Evolutionary conservation across 352 stramenopile genomes (phyloP).

Genomic region (Phytophthora brassicae): DNA sequence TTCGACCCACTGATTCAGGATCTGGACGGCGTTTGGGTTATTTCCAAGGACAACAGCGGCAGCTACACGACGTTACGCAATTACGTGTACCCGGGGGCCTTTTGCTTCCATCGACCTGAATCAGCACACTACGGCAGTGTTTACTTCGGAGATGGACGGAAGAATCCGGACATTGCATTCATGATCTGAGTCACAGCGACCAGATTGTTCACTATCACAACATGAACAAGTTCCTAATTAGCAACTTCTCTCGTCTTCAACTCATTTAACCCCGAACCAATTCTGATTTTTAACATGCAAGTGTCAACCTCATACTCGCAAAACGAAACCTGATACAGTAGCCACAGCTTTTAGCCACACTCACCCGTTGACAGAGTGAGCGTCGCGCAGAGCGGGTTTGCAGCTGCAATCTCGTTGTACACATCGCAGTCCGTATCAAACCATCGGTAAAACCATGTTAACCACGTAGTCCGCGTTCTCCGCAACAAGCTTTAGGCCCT

Average conservation of each 20-base stretch:
- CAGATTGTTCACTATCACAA: no score
- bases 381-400: conserved; percentile 16
- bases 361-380: conserved; percentile 22
- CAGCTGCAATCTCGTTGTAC: conserved; percentile 22
- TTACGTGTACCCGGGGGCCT: conserved; percentile 60
- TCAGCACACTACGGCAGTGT: conserved; percentile 56
- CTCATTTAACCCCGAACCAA: no score
- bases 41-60: conserved; percentile 70
- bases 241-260: no score
- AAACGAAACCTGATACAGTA: no score
- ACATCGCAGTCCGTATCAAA: conserved; percentile 33
- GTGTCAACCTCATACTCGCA: no score
- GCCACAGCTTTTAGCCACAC: no score
- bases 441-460: conserved; percentile 35
- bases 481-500: conserved; percentile 30
- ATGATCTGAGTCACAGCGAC: conserved; percentile 51
- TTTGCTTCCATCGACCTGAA: conserved; percentile 67
- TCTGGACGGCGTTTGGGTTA: conserved; percentile 60
- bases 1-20: conserved; percentile 70
- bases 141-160: conserved; percentile 79
- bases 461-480: conserved; percentile 43
- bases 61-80: conserved; percentile 63
- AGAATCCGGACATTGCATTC: conserved; percentile 75
- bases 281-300: no score
- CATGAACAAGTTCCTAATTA: no score